Evolutionary conservation across 2,329 filamentous ascomycete genomes (phyloP).

Genomic region (Xylaria digitata): DNA sequence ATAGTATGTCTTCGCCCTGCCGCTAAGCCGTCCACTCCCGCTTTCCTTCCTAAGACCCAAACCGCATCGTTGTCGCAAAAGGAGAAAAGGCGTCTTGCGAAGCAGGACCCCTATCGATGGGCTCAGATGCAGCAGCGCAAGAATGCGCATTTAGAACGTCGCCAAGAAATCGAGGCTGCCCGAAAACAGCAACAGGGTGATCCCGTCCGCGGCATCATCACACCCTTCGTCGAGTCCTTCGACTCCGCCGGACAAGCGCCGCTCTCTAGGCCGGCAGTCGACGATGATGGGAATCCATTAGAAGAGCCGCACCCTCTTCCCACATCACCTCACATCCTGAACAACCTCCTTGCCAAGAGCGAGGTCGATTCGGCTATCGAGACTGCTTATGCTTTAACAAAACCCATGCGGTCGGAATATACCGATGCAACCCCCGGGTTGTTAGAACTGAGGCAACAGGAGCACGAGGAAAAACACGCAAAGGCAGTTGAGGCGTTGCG

Average conservation of each 20-base stretch:
- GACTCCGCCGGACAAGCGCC: slow-evolving; percentile 69
- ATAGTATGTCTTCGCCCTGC: slow-evolving; percentile 71
- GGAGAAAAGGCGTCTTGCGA: slow-evolving; percentile 72
- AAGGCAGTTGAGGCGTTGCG: slow-evolving; percentile 80
- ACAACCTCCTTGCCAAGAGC: slow-evolving; percentile 76
- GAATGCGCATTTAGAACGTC: slow-evolving; percentile 82
- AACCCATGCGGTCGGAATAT: slow-evolving; percentile 59
- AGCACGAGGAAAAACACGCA: slow-evolving; percentile 67
- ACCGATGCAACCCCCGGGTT: slow-evolving; percentile 54
- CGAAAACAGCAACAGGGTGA: slow-evolving; percentile 76
- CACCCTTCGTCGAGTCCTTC: slow-evolving; percentile 86
- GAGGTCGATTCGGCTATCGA: slow-evolving; percentile 75
- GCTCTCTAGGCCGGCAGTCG: slow-evolving; percentile 52
- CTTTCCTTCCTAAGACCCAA: slow-evolving; percentile 68
- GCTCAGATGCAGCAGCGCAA: slow-evolving; percentile 86
- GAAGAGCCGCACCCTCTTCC: slow-evolving; percentile 57
- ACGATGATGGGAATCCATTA: slow-evolving; percentile 57
- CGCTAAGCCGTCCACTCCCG: slow-evolving; percentile 59
- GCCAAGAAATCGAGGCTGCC: slow-evolving; percentile 73
- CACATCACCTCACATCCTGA: slow-evolving; percentile 69
- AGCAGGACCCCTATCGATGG: slow-evolving; percentile 84
- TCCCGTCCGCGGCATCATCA: slow-evolving; percentile 80
- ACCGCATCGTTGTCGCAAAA: slow-evolving; percentile 71
- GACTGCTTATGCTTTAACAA: slow-evolving; percentile 75
- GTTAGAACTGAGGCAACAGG: slow-evolving; percentile 50